Base-by-base conservation (phyloP, 2,329 filamentous ascomycete species). In the Diaporthe sp. region DNA sequence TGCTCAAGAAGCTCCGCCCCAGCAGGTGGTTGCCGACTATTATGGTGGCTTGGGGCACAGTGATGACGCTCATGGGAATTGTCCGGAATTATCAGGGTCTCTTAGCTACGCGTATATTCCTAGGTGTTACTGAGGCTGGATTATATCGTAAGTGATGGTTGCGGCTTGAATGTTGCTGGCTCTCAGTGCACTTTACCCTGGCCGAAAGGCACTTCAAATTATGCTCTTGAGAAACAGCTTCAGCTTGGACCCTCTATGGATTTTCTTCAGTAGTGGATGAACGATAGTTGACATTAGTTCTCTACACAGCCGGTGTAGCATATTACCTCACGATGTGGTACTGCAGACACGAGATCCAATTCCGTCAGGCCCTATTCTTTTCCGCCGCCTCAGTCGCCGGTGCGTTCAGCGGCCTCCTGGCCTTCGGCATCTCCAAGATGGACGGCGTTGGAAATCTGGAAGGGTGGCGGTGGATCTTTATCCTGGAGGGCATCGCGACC, bases 351-450 rank as follows among this genome's bases (percentile, higher is more conserved):
- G 89, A 90, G 75, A 87, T 89, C 40, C 87, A 89, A 71, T 80
- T 89, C 30, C 84, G 89, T 0, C 86, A 88, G 76, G 94, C 94
- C 1, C 89, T 96, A 69, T 96, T 97, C 87, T 97, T 96, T 85
- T 94, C 93, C 0, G 94, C 94, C 0, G 94, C 94, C 0, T 94
- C 95, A 0, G 85, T 97, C 0, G 94, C 94, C 0, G 95, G 95
- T 0, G 94, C 92, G 0, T 95, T 95, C 78, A 93, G 92, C 77
- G 93, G 93, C 5, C 79, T 89, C 1, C 79, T 89, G 12, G 87
- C 86, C 38, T 87, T 86, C 2, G 87, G 84, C 4, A 86, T 89
- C 25, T 84, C 86, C 3, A 83, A 84, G 13, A 81, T 90, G n/a
- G 83, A 88, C 42, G 85, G 85, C 5, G 81, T 80, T 3, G 83